These are phyloP conservation scores for Beauveria varroae DNA, from an alignment of 2,329 filamentous ascomycete genomes.

Conservation along the genomic window DNA sequence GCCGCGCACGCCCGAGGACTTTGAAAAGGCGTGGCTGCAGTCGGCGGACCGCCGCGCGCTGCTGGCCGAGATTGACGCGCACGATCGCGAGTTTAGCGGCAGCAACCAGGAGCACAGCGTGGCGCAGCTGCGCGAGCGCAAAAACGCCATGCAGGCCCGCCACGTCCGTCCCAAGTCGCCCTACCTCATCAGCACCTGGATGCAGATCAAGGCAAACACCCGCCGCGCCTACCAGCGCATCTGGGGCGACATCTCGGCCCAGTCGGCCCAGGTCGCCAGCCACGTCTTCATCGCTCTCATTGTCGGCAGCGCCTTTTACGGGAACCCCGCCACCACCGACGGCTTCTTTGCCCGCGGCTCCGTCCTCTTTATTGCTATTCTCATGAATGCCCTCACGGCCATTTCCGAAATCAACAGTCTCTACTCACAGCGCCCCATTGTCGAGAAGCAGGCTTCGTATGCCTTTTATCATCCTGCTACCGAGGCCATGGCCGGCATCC, in stretches of 20 bases:
- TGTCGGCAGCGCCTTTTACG: conserved; percentile 54
- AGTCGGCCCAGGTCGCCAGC: conserved; percentile 35
- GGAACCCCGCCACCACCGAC: conserved; percentile 38
- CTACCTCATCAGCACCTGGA: conserved; percentile 47
- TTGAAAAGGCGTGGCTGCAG: conserved; percentile 42
- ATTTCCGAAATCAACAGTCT: conserved; percentile 46
- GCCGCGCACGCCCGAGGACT: conserved; percentile 63
- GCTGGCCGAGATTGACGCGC: conserved; percentile 39
- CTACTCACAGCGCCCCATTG: conserved; percentile 38
- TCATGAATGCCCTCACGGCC: conserved; percentile 51
- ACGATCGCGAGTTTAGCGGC: conserved; percentile 39
- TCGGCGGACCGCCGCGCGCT: conserved; percentile 37
- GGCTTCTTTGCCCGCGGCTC: conserved; percentile 49
- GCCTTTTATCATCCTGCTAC: conserved; percentile 44
- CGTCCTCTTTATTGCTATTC: conserved; percentile 51
- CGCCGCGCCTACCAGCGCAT: conserved; percentile 44
- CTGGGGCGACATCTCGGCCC: conserved; percentile 43
- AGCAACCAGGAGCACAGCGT: conserved; percentile 30
- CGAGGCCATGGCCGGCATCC: conserved; percentile 47
- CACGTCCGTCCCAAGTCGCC: conserved; percentile 47
- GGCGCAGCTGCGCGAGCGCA: conserved; percentile 37
- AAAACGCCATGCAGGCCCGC: conserved; percentile 44
- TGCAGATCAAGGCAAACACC: conserved; percentile 46
- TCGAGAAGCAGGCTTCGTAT: conserved; percentile 41
- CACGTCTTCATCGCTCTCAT: conserved; percentile 52